These are phyloP conservation scores for Coemansia sp. DNA, from an alignment of 192 early-diverging fungal genomes.

Conservation along the genomic window DNA sequence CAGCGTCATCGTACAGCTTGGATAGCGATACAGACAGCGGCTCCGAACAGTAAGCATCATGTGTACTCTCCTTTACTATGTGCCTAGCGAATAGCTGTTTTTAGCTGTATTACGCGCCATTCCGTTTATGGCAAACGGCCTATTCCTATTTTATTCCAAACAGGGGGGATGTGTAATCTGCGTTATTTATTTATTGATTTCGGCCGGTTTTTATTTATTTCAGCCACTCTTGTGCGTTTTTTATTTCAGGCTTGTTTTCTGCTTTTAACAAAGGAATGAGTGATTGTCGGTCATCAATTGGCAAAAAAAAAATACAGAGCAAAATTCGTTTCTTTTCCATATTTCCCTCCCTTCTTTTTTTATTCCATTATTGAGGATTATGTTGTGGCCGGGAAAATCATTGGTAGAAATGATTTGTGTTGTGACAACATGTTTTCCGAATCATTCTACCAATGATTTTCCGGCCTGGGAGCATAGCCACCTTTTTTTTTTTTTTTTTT, in stretches of 20 bases:
- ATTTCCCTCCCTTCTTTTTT: not conserved
- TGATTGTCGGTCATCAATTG: too few relatives aligned
- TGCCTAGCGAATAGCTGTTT: not conserved
- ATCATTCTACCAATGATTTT: not conserved
- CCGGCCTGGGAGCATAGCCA: not conserved
- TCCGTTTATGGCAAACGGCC: not conserved
- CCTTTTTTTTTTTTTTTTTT: not conserved
- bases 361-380: not conserved
- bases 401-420: not conserved
- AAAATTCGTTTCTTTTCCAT: not conserved
- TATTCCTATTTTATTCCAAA: too few relatives aligned
- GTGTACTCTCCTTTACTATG: too few relatives aligned
- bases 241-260: too few relatives aligned
- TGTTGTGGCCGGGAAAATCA: too few relatives aligned
- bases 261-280: too few relatives aligned
- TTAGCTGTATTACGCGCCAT: not conserved
- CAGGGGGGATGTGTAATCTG: too few relatives aligned
- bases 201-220: too few relatives aligned
- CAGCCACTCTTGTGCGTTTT: too few relatives aligned
- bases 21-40: conserved; percentile 19
- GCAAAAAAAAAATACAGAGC: too few relatives aligned
- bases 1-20: conserved; percentile 25
- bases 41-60: conserved; percentile 16
- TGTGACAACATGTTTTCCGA: not conserved
- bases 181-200: too few relatives aligned